phyloP scores from a whole-genome alignment of 192 early-diverging fungal species.

The Backusella psychrophila region DNA sequence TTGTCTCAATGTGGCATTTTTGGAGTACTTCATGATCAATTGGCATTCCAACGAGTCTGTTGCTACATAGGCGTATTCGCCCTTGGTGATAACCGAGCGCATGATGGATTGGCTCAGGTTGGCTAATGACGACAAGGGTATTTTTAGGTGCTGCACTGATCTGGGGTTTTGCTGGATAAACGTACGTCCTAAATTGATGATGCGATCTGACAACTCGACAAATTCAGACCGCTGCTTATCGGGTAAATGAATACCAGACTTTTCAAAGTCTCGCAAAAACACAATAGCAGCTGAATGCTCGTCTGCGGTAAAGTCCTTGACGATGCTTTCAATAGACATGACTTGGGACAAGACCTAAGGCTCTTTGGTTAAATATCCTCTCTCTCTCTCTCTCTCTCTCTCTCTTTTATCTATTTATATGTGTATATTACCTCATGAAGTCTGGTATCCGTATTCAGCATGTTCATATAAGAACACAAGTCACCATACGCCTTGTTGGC shows the following conservation, averaged over 20 bases:
- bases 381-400: no score
- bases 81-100: conserved; percentile 22
- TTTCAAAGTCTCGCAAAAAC: conserved; percentile 91
- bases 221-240: conserved; percentile 62
- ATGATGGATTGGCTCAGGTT: conserved; percentile 39
- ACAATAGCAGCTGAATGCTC: conserved; percentile 77
- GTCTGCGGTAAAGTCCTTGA: conserved; percentile 55
- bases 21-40: conserved; percentile 62
- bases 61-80: conserved; percentile 53
- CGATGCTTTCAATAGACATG: conserved; percentile 56
- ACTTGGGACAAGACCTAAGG: conserved; percentile 64
- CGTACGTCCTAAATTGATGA: conserved; percentile 73
- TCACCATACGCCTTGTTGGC: conserved; percentile 76
- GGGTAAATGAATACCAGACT: conserved; percentile 89
- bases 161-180: conserved; percentile 57
- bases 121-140: conserved; percentile 37
- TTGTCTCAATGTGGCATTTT: conserved; percentile 63
- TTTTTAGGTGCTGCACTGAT: conserved; percentile 35
- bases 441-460: conserved; percentile 87
- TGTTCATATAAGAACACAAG: conserved; percentile 85
- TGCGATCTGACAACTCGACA: conserved; percentile 81
- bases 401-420: no score
- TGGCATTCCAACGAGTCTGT: conserved; percentile 57
- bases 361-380: no score
- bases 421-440: conserved; percentile 63